A percentile compares a stretch with the other conserved stretches of the same genome.
phyloP scores from a whole-genome alignment of 169 alveolate species.

The Fabrea salina region DNA sequence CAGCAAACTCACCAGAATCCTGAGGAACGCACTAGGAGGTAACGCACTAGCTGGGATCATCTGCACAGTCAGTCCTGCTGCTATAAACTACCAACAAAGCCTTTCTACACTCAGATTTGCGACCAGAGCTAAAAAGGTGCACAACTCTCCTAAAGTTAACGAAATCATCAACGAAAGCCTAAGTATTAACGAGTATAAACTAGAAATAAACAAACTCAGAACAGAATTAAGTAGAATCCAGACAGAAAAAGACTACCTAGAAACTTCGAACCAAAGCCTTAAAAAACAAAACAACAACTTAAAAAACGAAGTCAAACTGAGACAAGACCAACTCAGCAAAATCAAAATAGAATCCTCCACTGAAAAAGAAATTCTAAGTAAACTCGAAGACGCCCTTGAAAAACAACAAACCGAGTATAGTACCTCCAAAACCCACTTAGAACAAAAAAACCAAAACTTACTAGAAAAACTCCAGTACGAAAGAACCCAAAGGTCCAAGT shows the following conservation, averaged over 20 bases:
- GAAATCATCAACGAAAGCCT: constrained; percentile 44
- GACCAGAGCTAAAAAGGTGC: constrained; percentile 87
- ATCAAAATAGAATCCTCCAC: not conserved
- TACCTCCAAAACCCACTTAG: not conserved
- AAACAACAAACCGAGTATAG: not conserved
- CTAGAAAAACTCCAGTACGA: constrained; percentile 10
- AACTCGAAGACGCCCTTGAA: not conserved
- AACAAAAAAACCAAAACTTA: not conserved
- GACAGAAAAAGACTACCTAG: not conserved
- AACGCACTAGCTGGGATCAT: constrained; percentile 89
- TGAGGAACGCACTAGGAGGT: constrained; percentile 89
- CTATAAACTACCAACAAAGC: constrained; percentile 80
- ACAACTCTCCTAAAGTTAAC: constrained; percentile 78
- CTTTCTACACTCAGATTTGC: constrained; percentile 90
- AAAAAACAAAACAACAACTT: not conserved
- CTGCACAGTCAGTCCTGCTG: constrained; percentile 86
- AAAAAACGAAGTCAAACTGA: not conserved
- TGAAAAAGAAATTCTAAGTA: not conserved
- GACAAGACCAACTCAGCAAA: not conserved
- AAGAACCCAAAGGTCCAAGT: not conserved
- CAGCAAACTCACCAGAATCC: constrained; percentile 88
- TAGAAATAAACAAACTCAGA: constrained; percentile 53
- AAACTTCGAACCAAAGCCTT: not conserved
- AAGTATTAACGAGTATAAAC: constrained; percentile 42
- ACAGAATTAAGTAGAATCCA: constrained; percentile 28